These are phyloP conservation scores for Curvularia verruculosa DNA, from an alignment of 2,329 filamentous ascomycete genomes.

Conservation along the genomic window DNA sequence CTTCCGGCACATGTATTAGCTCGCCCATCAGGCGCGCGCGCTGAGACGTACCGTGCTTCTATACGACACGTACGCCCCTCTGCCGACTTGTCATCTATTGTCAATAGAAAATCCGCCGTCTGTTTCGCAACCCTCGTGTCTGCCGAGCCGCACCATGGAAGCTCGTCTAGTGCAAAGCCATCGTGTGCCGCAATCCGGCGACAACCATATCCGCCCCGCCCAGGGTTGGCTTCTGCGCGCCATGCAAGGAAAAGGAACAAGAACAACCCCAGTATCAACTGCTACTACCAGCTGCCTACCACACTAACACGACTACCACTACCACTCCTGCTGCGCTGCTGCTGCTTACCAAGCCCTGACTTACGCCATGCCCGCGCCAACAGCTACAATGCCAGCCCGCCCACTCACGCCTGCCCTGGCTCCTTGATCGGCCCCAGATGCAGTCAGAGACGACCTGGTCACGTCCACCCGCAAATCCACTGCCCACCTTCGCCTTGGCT, in stretches of 20 bases:
- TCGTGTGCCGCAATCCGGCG: slow-evolving; percentile 27
- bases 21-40: slow-evolving; percentile 33
- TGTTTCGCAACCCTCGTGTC: slow-evolving; percentile 27
- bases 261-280: not conserved
- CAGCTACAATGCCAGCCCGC: too few relatives aligned
- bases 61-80: slow-evolving; percentile 34
- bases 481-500: slow-evolving; percentile 13
- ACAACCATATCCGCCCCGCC: slow-evolving; percentile 7
- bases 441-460: not conserved
- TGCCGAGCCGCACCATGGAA: slow-evolving; percentile 30
- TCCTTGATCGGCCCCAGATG: not conserved
- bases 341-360: not conserved
- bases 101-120: slow-evolving; percentile 32
- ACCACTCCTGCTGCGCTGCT: too few relatives aligned
- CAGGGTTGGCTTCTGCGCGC: not conserved
- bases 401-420: too few relatives aligned
- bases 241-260: not conserved
- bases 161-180: slow-evolving; percentile 28
- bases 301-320: too few relatives aligned
- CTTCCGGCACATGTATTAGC: slow-evolving; percentile 42
- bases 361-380: not conserved
- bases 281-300: too few relatives aligned
- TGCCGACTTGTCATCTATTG: slow-evolving; percentile 32
- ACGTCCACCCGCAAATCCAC: not conserved
- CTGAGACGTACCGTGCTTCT: slow-evolving; percentile 46